Percentiles rank a stretch among this genome's conserved stretches.
Evolutionary conservation across 139 green algal species (phyloP).

Genomic region (Picochlorum sp.): DNA sequence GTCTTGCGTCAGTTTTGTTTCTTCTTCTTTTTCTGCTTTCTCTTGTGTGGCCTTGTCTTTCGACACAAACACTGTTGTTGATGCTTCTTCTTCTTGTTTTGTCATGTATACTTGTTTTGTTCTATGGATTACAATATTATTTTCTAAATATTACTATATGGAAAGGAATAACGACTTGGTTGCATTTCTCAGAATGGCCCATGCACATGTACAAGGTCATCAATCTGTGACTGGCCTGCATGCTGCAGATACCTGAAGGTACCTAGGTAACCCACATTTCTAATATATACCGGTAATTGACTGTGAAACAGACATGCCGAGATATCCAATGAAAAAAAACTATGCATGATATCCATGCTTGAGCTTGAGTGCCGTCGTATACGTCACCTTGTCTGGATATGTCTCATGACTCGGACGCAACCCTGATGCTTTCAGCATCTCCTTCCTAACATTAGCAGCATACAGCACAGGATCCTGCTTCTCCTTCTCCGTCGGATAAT

Average conservation of each 20-base stretch:
- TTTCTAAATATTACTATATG: no score
- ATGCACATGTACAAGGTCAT: no score
- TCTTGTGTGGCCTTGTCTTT: not conserved
- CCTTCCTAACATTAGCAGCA: conserved; percentile 60
- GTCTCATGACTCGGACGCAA: conserved; percentile 18
- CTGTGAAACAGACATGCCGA: not conserved
- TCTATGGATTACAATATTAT: not conserved
- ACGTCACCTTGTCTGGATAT: conserved; percentile 47
- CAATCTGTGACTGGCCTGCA: no score
- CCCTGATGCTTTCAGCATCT: conserved; percentile 12
- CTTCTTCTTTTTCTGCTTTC: not conserved
- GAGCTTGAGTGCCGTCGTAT: conserved; percentile 21
- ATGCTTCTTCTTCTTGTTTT: not conserved
- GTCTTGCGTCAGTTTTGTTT: not conserved
- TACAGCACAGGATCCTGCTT: conserved; percentile 54
- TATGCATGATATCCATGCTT: conserved; percentile 5
- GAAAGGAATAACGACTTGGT: no score
- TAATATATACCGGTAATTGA: no score
- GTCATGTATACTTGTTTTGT: not conserved
- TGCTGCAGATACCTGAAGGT: no score
- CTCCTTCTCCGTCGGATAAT: conserved; percentile 57
- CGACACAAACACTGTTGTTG: not conserved
- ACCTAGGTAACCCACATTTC: no score
- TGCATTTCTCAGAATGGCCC: no score
- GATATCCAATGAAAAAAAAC: not conserved